Evolutionary conservation across 495 filamentous ascomycete genomes (phyloP), one percentile per base, ranked within the genome.

Genomic region (Penicillium arizonense): DNA sequence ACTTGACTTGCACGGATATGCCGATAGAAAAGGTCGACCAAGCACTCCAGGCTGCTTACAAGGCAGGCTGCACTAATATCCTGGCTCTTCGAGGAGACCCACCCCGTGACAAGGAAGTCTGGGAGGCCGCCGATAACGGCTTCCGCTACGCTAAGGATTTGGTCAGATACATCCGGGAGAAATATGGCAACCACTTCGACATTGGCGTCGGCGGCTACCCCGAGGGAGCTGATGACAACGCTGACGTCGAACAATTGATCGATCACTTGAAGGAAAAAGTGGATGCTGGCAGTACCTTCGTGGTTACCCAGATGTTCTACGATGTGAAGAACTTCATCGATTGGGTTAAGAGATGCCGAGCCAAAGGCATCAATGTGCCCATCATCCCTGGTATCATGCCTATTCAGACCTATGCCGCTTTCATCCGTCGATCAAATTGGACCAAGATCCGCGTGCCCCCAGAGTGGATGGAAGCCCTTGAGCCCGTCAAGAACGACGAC

Each of bases 301-400:
- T 99, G 43, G 87, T 99, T 46, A 97, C 95, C 0, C 95, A 99
- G 75, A 99, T 99, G 95, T 96, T 96, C 72, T 99, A 99, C 73
- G 92, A 97, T 67, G 91, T 84, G 23, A 93, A 99, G 60, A 91
- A 89, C 62, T 99, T 97, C 72, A 70, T 97, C 28, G 77, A 80
- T 37, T 99, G 95, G 95, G 89, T 96, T 30, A 69, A 82, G 49
- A 93, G 89, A 68, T 88, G 88, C 48, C 83, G 91, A 33, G 91
- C 82, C 21, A 84, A 82, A 63, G 95, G 95, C 18, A 91, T 99
- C 65, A 85, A 75, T 16, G 80, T 96, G 21, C 93, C 95, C 21
- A 96, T 99, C 61, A 85, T 99, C 24, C 95, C 95, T 0, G 95
- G 95, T 37, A 97, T 99, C 71, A 99, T 99, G 95, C 95, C 95